Conservation (phyloP, 768 basidiomycete genomes). For the Tricholoma saponaceum region DNA sequence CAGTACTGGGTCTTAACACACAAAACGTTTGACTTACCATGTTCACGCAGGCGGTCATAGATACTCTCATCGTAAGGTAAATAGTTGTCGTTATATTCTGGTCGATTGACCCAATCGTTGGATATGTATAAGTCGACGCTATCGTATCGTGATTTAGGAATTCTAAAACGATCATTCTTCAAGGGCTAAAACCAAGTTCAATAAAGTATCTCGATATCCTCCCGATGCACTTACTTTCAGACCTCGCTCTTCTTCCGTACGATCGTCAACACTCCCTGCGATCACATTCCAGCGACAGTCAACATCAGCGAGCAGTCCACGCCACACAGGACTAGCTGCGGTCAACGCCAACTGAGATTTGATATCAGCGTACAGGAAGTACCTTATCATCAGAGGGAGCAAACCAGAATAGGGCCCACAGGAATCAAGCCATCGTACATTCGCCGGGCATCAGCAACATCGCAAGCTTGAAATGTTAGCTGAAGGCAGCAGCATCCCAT, state of each 20-base stretch:
- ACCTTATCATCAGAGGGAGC: slow-evolving; percentile 17
- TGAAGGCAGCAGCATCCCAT: slow-evolving; percentile 99
- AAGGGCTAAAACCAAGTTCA: slow-evolving; percentile 54
- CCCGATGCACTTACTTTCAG: slow-evolving; percentile 49
- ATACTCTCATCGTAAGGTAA: slow-evolving; percentile 77
- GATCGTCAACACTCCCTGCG: slow-evolving; percentile 96
- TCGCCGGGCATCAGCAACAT: slow-evolving; percentile 84
- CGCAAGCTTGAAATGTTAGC: slow-evolving; percentile 96
- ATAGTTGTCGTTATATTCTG: slow-evolving; percentile 89
- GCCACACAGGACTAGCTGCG: slow-evolving; percentile 92
- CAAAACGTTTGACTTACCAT: slow-evolving; percentile 50
- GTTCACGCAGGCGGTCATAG: slow-evolving; percentile 63
- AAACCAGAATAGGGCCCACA: slow-evolving; percentile 90
- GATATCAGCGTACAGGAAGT: slow-evolving; percentile 5
- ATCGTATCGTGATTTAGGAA: slow-evolving; percentile 97
- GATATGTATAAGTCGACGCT: slow-evolving; percentile 95
- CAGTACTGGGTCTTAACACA: neutral
- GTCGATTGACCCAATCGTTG: slow-evolving; percentile 78
- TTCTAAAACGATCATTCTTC: slow-evolving; percentile 65
- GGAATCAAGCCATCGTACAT: slow-evolving; percentile 97
- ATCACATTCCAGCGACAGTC: slow-evolving; percentile 99
- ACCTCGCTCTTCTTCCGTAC: slow-evolving; percentile 93
- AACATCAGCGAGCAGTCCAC: slow-evolving; percentile 93
- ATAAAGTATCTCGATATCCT: neutral
- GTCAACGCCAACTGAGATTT: slow-evolving; percentile 77